Evolutionary conservation across 345 rosid species (phyloP), one percentile per base, ranked within the genome.

Genomic region (Aurinia saxatilis): DNA sequence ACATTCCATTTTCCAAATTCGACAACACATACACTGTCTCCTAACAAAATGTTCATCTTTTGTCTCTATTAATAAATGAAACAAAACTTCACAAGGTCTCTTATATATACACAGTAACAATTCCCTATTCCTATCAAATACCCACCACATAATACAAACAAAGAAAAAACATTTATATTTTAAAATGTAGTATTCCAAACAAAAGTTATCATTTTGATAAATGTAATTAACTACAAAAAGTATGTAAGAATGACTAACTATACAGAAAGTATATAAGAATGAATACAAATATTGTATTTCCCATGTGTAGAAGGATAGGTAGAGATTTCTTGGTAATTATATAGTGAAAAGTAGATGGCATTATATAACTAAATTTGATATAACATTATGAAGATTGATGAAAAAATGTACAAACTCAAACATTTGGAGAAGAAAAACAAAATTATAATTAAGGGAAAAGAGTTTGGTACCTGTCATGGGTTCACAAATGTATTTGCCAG

Each of bases 401-500:
- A 39, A 41, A n/a, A 39, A 40, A 40, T 39, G 10, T 18, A n/a
- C n/a, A 14, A 42, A 53, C 10, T 33, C 23, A 36, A 1, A 25
- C 21, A 15, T 5, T 18, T 21, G 25, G 5, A 29, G 7, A 18
- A 10, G 16, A 10, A 27, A n/a, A n/a, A n/a, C n/a, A n/a, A n/a
- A n/a, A n/a, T n/a, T n/a, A n/a, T 5, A 30, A 23, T 14, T 2
- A 37, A 49, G 27, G 39, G 61, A 54, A n/a, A 18, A 7, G 57
- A 62, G 15, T 19, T 17, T 62, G 63, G 68, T 70, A 70, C 74
- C 74, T 62, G 57, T 38, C 74, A 70, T 70, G 57, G 42, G 16
- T 42, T 68, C 48, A 50, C 66, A 68, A 17, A 34, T 35, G n/a
- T 17, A 25, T 25, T 68, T 36, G 56, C 61, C 44, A 46, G 8